phyloP scores from a whole-genome alignment of 768 basidiomycete species.

The Rickenella mellea region DNA sequence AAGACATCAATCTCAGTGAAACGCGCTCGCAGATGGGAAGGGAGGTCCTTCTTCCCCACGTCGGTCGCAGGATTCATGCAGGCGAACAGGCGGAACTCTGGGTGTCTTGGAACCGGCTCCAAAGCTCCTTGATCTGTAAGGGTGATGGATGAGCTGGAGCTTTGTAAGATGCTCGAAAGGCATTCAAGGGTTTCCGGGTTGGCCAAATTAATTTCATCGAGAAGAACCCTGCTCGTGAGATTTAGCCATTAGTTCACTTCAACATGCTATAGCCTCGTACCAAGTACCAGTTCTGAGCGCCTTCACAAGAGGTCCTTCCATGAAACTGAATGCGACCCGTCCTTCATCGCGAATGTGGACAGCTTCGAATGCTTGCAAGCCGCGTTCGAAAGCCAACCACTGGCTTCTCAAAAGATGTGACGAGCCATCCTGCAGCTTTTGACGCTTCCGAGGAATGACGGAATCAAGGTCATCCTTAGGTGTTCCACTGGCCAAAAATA shows the following conservation, averaged over 20 bases:
- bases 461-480: slow-evolving; percentile 23
- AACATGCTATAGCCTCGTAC: slow-evolving; percentile 35
- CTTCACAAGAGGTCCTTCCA: slow-evolving; percentile 92
- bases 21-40: slow-evolving; percentile 77
- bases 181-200: slow-evolving; percentile 92
- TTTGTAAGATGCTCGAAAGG: slow-evolving; percentile 77
- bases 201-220: slow-evolving; percentile 95
- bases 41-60: slow-evolving; percentile 95
- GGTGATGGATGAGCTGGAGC: slow-evolving; percentile 82
- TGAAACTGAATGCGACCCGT: slow-evolving; percentile 88
- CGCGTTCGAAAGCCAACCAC: slow-evolving; percentile 62
- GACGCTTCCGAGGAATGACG: slow-evolving; percentile 55
- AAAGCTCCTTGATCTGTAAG: slow-evolving; percentile 89
- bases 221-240: slow-evolving; percentile 57
- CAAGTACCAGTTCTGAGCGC: slow-evolving; percentile 86
- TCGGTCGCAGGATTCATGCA: slow-evolving; percentile 99
- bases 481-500: background rate
- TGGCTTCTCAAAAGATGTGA: slow-evolving; percentile 34
- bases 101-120: slow-evolving; percentile 83
- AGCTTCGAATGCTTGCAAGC: slow-evolving; percentile 73
- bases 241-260: background rate
- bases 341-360: slow-evolving; percentile 84
- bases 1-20: slow-evolving; percentile 96
- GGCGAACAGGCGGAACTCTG: slow-evolving; percentile 92
- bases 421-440: slow-evolving; percentile 44